Base-by-base conservation (phyloP, 164 flowering plant species). In the Magnolia officinalis region DNA sequence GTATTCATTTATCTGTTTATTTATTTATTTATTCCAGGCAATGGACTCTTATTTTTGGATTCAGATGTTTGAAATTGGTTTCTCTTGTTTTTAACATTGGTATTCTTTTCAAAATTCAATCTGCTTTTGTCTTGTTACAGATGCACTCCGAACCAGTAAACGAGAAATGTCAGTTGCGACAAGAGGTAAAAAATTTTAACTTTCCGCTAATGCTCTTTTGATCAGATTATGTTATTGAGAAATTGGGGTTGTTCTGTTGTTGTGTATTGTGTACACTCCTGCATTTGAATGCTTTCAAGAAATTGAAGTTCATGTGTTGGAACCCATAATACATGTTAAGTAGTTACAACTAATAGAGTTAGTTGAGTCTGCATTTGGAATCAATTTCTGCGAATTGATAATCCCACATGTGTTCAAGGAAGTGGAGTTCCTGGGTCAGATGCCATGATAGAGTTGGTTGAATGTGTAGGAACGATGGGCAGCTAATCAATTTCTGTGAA, bases 151-250 rank as follows among this genome's bases (percentile, higher is more conserved):
- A 82, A 81, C 83, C 14, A 92, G 97, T 83, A 92, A 92, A 81
- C 82, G 93, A 80, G 95, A 92, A 76, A 90, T 92, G 97, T 79
- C 92, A 16, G 91, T 88, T 75, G 97, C 97, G 11, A 92, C 97
- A 4, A 85, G 97, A 86, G 92, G 97, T 92, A 77, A 50, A 49
- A 77, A 20, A 24, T 1, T 24, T 24, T 20, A 67, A 52, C 64
- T 66, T 8, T 49, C n/a, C 19, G 20, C 10, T 19, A 63, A 58
- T 51, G 20, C 19, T 29, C 29, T 52, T 52, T 72, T 26, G 18
- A 20, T 50, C 75, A 31, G 29, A 68, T 18, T 68, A 4, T 31
- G 71, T 6, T 65, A 9, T 6, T 0, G 6, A 21, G 23, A 20
- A 65, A 9, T 13, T 1, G 67, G 13, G 23, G 10, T 21, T 21